Conservation (phyloP, 2,329 filamentous ascomycete species). For the Penicillium sp. region DNA sequence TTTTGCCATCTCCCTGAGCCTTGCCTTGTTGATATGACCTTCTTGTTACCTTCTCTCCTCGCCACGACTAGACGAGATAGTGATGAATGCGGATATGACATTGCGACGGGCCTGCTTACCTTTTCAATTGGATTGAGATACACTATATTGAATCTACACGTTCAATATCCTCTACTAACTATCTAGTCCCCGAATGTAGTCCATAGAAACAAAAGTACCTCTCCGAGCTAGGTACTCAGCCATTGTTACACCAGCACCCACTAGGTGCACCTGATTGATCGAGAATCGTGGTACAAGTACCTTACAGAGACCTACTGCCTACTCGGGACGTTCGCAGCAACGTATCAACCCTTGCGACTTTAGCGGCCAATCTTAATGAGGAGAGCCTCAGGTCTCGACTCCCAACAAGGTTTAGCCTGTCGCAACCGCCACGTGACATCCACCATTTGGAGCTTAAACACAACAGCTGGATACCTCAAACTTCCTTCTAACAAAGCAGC, state of each 20-base stretch:
- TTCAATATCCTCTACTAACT: background rate
- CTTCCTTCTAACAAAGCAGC: background rate
- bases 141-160: background rate
- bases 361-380: background rate
- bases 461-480: background rate
- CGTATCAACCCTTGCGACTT: background rate
- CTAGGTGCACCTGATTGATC: slow-evolving; percentile 2
- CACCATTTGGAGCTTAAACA: background rate
- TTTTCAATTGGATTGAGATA: background rate
- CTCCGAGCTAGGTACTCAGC: slow-evolving; percentile 6
- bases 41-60: slow-evolving; percentile 5
- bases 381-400: background rate
- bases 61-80: slow-evolving; percentile 22
- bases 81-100: slow-evolving; percentile 21
- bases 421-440: slow-evolving; percentile 6
- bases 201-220: slow-evolving; percentile 6
- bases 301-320: slow-evolving; percentile 1
- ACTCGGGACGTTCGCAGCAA: background rate
- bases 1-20: slow-evolving; percentile 12
- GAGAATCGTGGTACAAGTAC: slow-evolving; percentile 15
- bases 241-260: slow-evolving; percentile 18
- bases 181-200: background rate
- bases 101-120: slow-evolving; percentile 2
- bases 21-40: slow-evolving; percentile 15
- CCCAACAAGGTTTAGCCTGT: background rate